These are phyloP conservation scores for Trametes villosa DNA, from an alignment of 768 basidiomycete species.

Conservation along the genomic window DNA sequence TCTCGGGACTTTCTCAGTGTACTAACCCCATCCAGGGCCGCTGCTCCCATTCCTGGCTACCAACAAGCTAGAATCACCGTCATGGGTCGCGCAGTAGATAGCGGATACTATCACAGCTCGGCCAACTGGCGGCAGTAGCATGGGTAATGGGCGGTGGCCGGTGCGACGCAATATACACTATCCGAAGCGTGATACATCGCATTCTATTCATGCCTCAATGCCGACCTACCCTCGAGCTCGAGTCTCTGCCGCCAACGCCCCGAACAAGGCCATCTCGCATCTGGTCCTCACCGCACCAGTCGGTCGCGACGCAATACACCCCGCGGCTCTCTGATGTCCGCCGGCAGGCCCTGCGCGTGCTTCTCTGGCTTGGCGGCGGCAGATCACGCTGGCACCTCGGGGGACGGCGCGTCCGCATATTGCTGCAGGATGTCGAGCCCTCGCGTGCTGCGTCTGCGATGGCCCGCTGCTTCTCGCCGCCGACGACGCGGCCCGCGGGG, in stretches of 20 bases:
- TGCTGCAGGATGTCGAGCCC: slow-evolving; percentile 3
- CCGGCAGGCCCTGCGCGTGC: neutral
- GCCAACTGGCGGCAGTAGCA: neutral
- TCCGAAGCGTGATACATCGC: slow-evolving; percentile 3
- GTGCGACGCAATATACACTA: slow-evolving; percentile 5
- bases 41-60: neutral
- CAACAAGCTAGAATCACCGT: neutral
- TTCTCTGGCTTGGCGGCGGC: neutral
- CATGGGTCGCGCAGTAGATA: slow-evolving; percentile 3
- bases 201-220: neutral
- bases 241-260: too few relatives aligned
- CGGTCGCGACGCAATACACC: neutral
- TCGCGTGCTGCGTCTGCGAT: slow-evolving; percentile 7
- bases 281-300: too few relatives aligned
- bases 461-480: neutral
- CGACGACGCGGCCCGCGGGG: neutral
- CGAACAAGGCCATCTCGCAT: too few relatives aligned
- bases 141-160: neutral
- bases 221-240: too few relatives aligned
- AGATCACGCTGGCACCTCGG: neutral
- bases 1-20: too few relatives aligned
- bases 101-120: neutral
- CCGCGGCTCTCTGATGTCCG: neutral
- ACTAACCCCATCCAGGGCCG: neutral
- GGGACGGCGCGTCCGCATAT: neutral